A percentile compares a stretch with the other conserved stretches of the same genome.
These are phyloP conservation scores for Starmerella ratchasimensis DNA, from an alignment of 805 yeast genomes.

Conservation along the genomic window DNA sequence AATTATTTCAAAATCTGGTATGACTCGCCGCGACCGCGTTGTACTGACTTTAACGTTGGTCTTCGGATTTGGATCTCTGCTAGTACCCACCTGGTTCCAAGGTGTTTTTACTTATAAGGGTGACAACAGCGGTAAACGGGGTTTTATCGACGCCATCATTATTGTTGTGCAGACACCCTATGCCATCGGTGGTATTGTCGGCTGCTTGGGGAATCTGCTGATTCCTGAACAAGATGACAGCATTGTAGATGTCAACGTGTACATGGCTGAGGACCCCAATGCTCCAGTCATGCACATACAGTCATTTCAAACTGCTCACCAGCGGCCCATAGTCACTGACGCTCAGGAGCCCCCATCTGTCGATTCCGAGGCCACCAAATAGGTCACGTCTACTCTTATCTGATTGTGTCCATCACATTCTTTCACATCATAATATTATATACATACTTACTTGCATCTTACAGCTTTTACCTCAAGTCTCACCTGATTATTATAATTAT, in stretches of 20 bases:
- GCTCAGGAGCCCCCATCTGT: too few species aligned
- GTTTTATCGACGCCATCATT: constrained; percentile 54
- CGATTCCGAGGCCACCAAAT: too few species aligned
- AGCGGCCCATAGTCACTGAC: too few species aligned
- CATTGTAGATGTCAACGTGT: constrained; percentile 4
- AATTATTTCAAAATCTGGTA: constrained; percentile 40
- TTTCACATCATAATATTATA: too few species aligned
- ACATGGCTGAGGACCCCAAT: constrained; percentile 4
- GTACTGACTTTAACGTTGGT: constrained; percentile 51
- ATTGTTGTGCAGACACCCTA: constrained; percentile 62
- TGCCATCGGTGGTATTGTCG: constrained; percentile 55
- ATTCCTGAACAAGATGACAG: constrained; percentile 38
- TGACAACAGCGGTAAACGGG: constrained; percentile 39
- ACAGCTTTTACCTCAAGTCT: too few species aligned
- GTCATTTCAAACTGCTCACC: background rate
- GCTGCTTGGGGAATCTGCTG: constrained; percentile 45
- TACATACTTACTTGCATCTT: too few species aligned
- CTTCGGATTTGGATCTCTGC: constrained; percentile 53
- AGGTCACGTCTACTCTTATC: too few species aligned
- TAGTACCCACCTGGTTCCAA: constrained; percentile 53
- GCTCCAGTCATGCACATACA: background rate
- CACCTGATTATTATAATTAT: too few species aligned
- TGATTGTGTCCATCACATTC: too few species aligned
- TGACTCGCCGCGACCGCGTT: constrained; percentile 62
- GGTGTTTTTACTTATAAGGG: constrained; percentile 54